These are phyloP conservation scores for Fusarium hostae DNA, from an alignment of 2,329 filamentous ascomycete genomes.

Conservation along the genomic window DNA sequence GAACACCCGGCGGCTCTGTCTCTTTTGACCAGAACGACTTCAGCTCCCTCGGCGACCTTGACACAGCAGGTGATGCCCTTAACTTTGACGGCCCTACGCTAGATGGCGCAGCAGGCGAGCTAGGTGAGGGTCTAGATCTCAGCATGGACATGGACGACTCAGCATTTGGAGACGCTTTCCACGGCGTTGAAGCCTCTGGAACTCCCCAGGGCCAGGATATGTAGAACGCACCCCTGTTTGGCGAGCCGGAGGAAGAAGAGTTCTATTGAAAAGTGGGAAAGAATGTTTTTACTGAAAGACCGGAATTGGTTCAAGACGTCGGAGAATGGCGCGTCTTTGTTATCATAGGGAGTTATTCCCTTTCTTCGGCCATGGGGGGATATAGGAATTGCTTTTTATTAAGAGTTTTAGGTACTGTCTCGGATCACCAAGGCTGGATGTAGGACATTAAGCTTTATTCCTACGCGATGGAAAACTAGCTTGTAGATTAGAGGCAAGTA, in stretches of 20 bases:
- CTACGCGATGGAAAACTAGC: neutral
- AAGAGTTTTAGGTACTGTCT: conserved; percentile 23
- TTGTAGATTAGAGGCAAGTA: conserved; percentile 19
- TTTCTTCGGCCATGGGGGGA: conserved; percentile 13
- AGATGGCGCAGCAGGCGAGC: conserved; percentile 56
- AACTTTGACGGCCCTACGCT: conserved; percentile 71
- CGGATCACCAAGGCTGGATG: neutral
- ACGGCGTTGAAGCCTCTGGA: conserved; percentile 63
- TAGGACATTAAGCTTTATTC: conserved; percentile 7
- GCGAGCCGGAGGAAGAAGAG: neutral
- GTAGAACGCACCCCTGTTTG: conserved; percentile 32
- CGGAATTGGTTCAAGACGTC: conserved; percentile 31
- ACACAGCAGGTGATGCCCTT: conserved; percentile 78
- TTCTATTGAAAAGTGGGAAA: conserved; percentile 8
- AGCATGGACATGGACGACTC: conserved; percentile 80
- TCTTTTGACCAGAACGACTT: conserved; percentile 69
- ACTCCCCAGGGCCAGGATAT: conserved; percentile 52
- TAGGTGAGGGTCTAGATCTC: conserved; percentile 68
- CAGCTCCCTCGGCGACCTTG: conserved; percentile 71
- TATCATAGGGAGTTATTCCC: conserved; percentile 21
- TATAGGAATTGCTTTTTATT: conserved; percentile 26
- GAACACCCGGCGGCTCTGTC: conserved; percentile 55
- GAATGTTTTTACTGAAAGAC: conserved; percentile 3
- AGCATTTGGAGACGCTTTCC: conserved; percentile 86
- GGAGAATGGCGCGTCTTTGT: conserved; percentile 43